Percentiles rank a stretch among this genome's conserved stretches.
Conservation (phyloP, 805 yeast species). For the Saturnispora bothae region DNA sequence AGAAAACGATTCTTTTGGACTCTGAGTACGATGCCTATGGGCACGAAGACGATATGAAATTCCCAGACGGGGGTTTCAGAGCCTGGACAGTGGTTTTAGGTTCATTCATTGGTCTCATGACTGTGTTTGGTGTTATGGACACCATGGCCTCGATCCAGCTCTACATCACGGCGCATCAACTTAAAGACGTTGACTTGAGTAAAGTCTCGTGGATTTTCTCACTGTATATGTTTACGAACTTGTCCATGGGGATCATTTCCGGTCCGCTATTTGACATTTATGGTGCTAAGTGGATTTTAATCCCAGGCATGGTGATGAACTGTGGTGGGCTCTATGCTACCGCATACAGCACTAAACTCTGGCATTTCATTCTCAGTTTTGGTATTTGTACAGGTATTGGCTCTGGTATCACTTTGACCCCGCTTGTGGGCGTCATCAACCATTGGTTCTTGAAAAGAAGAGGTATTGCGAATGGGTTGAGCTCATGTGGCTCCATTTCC, state of each 20-base stretch:
- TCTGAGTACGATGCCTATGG: conserved; percentile 17
- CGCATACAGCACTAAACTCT: conserved; percentile 39
- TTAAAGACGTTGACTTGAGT: conserved; percentile 35
- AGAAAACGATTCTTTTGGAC: too few relatives aligned
- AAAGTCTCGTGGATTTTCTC: conserved; percentile 62
- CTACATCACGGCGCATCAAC: conserved; percentile 48
- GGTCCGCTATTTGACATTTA: conserved; percentile 51
- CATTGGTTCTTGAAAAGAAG: conserved; percentile 57
- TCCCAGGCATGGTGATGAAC: conserved; percentile 35
- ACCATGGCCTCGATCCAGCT: conserved; percentile 54
- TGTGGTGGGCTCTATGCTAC: conserved; percentile 22
- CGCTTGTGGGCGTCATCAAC: conserved; percentile 50
- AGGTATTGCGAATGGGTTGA: conserved; percentile 44
- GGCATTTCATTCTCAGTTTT: conserved; percentile 55
- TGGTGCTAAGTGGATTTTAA: conserved; percentile 41
- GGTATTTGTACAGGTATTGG: conserved; percentile 51
- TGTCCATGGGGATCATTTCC: conserved; percentile 28
- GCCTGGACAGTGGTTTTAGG: conserved; percentile 54
- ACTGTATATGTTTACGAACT: conserved; percentile 40
- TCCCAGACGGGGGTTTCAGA: conserved; percentile 52
- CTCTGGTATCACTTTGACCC: conserved; percentile 49
- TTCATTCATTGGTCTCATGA: conserved; percentile 43
- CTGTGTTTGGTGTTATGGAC: conserved; percentile 48
- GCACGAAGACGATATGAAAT: conserved; percentile 21
- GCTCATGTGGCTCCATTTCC: conserved; percentile 42